Base-by-base conservation (phyloP, 176 grass and related monocot species). In the Carex pumila region DNA sequence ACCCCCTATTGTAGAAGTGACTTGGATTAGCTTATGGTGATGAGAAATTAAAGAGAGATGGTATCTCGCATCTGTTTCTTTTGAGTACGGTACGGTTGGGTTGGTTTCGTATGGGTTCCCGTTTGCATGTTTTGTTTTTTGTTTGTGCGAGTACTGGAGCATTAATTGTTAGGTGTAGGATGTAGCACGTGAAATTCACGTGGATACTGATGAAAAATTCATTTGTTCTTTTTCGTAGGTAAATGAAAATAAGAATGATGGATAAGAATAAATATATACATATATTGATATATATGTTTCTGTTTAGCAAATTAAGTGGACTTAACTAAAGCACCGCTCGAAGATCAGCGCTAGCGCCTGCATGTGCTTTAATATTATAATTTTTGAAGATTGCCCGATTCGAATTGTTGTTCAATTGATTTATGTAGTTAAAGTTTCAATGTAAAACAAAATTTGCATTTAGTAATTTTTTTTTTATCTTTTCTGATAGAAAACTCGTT, bases 141-240 rank as follows among this genome's bases (percentile, higher is more conserved):
- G 83, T 37, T 72, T 41, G 67, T 32, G 83, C n/a, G 25, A 31
- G 37, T 32, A 72, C 6, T 31, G 39, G 17, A 5, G 31, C 19
- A 50, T 14, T 80, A 81, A 81, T 54, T 74, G 89, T 65, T 45
- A 62, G 80, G 25, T 65, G 80, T 61, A 60, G 71, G 47, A 52
- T 79, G 83, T 88, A 71, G 61, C 52, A 79, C 89, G 84, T 89
- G 85, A 81, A 81, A 88, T 85, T 85, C 87, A 89, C 82, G 79
- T 89, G 92, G 82, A 81, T 84, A 80, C 85, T 71, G 45, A 81
- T 86, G 71, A 9, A 60, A 52, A 22, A 54, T 56, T 65, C 84
- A 17, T 80, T 43, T 84, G 61, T 62, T 70, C 63, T 61, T 54
- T 85, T 85, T 64, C 14, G 7, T 7, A 11, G 47, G 21, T 75